Conservation (phyloP, 371 early-diverging fungal species). For the Conidiobolus coronatus region DNA sequence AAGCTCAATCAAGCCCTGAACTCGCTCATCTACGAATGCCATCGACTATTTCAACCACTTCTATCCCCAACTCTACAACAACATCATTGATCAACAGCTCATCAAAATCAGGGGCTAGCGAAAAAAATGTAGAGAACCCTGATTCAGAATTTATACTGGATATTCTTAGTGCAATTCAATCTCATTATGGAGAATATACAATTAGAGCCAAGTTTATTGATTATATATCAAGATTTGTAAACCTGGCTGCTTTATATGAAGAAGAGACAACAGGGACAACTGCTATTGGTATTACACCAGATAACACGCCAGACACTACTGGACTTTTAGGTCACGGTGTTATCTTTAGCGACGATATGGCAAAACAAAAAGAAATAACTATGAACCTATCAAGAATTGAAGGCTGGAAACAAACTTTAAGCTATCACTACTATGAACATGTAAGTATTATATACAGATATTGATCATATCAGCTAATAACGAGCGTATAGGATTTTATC, state of each 20-base stretch:
- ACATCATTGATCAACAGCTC: constrained; percentile 8
- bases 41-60: too few relatives aligned
- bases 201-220: constrained; percentile 72
- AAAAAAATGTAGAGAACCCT: constrained; percentile 8
- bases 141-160: constrained; percentile 43
- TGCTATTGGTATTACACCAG: constrained; percentile 21
- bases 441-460: constrained; percentile 11
- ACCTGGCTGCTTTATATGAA: constrained; percentile 57
- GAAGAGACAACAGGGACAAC: constrained; percentile 34
- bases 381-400: constrained; percentile 54
- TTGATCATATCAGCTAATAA: neutral
- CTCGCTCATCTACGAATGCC: neutral
- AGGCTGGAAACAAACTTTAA: constrained; percentile 53
- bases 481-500: constrained; percentile 22
- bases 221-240: constrained; percentile 61
- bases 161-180: constrained; percentile 47
- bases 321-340: constrained; percentile 36
- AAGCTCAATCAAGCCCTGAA: neutral
- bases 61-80: constrained; percentile 5
- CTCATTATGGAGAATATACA: constrained; percentile 65
- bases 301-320: constrained; percentile 12
- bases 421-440: constrained; percentile 36
- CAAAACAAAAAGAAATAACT: constrained; percentile 31
- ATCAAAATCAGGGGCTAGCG: constrained; percentile 3
- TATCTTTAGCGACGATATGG: constrained; percentile 40